Evolutionary conservation across 2,329 filamentous ascomycete species (phyloP), one percentile per base, ranked within the genome.

Genomic region (Chaetothyriales sp.): DNA sequence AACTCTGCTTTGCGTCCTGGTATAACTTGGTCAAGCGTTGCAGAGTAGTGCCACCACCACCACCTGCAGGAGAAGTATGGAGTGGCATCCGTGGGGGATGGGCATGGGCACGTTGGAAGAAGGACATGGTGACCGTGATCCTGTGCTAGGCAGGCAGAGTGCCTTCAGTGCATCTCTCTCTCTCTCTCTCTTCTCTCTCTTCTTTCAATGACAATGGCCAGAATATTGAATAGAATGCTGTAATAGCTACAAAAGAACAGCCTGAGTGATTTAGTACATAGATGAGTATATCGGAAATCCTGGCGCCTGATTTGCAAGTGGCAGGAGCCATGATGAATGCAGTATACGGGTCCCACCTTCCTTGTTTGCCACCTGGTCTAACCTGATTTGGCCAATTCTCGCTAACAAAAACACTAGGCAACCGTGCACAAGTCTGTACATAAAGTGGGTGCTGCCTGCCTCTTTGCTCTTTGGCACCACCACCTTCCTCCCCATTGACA

Each of bases 1-100:
- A 78, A 44, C 75, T 78, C 49, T 73, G 74, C 63, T 82, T 82
- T 15, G 78, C 79, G 62, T 82, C 78, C 20, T 76, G 75, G 63
- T 81, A 83, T 57, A 81, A 68, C 61, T 80, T 75, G 18, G 76
- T 78, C 49, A 79, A 69, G 58, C 55, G 54, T 44, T 56, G 52
- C 18, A 56, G 49, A 43, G 52, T 51, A 18, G 51, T 54, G 46
- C 52, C 52, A 36, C 54, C 45, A 47, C 20, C 20, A 2, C 9
- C 45, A 9, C 7, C 20, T 10, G 20, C 45, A 45, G 43, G 2
- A 19, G 43, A 15, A 39, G 32, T 12, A 15, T 39, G 12, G 9
- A 39, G 15, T 15, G 32, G 10, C 32, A 39, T 39, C 5, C 32
- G 32, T 39, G 32, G 15, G 32, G 32, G 10, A 15, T 39, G 32